Percentiles rank a stretch among this genome's conserved stretches.
phyloP scores from a whole-genome alignment of 768 basidiomycete genomes.

The Termitomyces sp. region DNA sequence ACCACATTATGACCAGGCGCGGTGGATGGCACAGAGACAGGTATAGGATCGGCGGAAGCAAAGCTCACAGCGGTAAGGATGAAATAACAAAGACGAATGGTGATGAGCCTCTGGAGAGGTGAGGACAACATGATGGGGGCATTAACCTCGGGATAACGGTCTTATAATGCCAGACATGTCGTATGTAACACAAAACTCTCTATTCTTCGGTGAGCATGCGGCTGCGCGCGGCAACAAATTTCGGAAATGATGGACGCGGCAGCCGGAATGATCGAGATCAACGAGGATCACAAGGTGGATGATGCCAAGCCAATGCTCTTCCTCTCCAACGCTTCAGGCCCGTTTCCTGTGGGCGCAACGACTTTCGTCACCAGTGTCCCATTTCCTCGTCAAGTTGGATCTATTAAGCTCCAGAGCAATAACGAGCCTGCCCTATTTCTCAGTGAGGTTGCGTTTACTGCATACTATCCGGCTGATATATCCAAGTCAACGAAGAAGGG shows the following conservation, averaged over 20 bases:
- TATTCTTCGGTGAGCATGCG: no score
- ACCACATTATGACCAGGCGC: slow-evolving; percentile 37
- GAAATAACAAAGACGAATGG: slow-evolving; percentile 13
- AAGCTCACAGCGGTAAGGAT: slow-evolving; percentile 8
- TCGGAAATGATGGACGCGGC: background rate
- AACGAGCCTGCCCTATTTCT: slow-evolving; percentile 43
- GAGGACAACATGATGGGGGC: slow-evolving; percentile 2
- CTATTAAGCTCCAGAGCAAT: slow-evolving; percentile 31
- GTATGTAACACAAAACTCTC: no score
- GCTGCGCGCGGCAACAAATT: no score
- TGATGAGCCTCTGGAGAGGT: background rate
- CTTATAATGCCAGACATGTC: background rate
- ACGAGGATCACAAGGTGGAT: no score
- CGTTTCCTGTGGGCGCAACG: slow-evolving; percentile 55
- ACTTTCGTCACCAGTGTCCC: slow-evolving; percentile 49
- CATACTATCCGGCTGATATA: slow-evolving; percentile 58
- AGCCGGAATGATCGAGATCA: background rate
- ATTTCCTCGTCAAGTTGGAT: slow-evolving; percentile 34
- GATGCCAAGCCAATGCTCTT: background rate
- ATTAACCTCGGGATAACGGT: background rate
- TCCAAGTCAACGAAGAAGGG: slow-evolving; percentile 30
- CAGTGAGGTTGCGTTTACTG: slow-evolving; percentile 61
- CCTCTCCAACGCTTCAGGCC: slow-evolving; percentile 39
- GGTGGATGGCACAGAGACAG: slow-evolving; percentile 28
- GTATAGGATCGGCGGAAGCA: slow-evolving; percentile 22